Conservation (phyloP, 139 green algal genomes). For the Protoeuglena noctilucae region DNA sequence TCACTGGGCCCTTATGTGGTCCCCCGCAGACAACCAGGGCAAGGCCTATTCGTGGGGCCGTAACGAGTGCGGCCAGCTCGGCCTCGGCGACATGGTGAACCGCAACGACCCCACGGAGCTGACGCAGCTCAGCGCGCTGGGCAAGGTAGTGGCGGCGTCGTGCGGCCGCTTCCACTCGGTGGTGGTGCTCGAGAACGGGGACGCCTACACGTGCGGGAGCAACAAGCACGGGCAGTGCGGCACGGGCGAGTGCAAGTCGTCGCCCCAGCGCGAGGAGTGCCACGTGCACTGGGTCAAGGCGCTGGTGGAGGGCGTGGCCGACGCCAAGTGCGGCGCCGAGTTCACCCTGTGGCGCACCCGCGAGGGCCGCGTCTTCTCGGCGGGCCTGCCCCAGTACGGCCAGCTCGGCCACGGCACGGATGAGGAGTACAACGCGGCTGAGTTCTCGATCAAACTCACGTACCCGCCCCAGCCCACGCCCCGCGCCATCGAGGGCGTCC, state of each 20-base stretch:
- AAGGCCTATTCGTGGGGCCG: slow-evolving; percentile 69
- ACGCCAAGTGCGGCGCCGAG: slow-evolving; percentile 62
- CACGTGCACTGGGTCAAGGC: no score
- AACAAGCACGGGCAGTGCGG: slow-evolving; percentile 71
- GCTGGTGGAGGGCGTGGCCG: slow-evolving; percentile 27
- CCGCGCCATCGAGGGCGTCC: slow-evolving; percentile 33
- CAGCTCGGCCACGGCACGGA: slow-evolving; percentile 82
- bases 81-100: slow-evolving; percentile 55
- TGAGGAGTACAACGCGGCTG: slow-evolving; percentile 71
- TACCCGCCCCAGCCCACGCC: slow-evolving; percentile 70
- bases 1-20: no score
- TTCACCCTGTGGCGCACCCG: slow-evolving; percentile 77
- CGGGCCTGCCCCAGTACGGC: slow-evolving; percentile 71
- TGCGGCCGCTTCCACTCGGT: slow-evolving; percentile 55
- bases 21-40: slow-evolving; percentile 30
- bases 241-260: slow-evolving; percentile 19
- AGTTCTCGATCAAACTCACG: slow-evolving; percentile 74
- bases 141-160: slow-evolving; percentile 18
- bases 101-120: slow-evolving; percentile 56
- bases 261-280: no score
- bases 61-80: slow-evolving; percentile 84
- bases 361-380: slow-evolving; percentile 20
- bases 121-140: slow-evolving; percentile 9
- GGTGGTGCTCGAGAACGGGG: slow-evolving; percentile 41
- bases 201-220: slow-evolving; percentile 48